phyloP scores from a whole-genome alignment of 1,284 basidiomycete species.

The Trichosporon faecale region DNA sequence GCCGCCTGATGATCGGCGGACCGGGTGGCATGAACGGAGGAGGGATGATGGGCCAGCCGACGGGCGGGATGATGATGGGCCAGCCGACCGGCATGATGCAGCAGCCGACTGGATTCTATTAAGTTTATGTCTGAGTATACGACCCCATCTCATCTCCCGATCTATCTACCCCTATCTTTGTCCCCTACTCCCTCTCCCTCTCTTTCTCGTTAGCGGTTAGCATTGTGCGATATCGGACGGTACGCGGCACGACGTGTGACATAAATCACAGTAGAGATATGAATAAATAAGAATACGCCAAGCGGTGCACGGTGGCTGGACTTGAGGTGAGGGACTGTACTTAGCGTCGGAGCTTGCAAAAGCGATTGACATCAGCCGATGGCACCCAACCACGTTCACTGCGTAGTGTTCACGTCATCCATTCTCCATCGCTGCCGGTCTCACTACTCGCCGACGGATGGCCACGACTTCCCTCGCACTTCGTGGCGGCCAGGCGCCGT shows the following conservation, averaged over 20 bases:
- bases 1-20: constrained; percentile 49
- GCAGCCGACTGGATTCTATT: constrained; percentile 53
- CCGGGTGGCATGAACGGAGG: constrained; percentile 22
- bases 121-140: constrained; percentile 10
- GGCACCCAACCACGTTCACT: too few relatives aligned
- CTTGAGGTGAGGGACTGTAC: too few relatives aligned
- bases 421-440: too few relatives aligned
- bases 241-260: neutral
- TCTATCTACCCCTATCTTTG: neutral
- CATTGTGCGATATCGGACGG: constrained; percentile 10
- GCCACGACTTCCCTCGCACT: too few relatives aligned
- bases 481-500: too few relatives aligned
- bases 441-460: too few relatives aligned
- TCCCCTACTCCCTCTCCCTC: neutral
- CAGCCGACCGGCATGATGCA: constrained; percentile 31
- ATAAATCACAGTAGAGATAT: constrained; percentile 9
- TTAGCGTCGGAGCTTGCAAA: too few relatives aligned
- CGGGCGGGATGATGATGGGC: constrained; percentile 21
- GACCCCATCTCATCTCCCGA: neutral
- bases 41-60: constrained; percentile 17
- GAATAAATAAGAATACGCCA: constrained; percentile 10
- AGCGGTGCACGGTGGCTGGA: too few relatives aligned
- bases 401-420: too few relatives aligned
- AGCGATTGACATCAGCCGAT: too few relatives aligned
- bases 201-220: constrained; percentile 1